Evolutionary conservation across 495 filamentous ascomycete genomes (phyloP).

Genomic region (Cladorrhinum samala): DNA sequence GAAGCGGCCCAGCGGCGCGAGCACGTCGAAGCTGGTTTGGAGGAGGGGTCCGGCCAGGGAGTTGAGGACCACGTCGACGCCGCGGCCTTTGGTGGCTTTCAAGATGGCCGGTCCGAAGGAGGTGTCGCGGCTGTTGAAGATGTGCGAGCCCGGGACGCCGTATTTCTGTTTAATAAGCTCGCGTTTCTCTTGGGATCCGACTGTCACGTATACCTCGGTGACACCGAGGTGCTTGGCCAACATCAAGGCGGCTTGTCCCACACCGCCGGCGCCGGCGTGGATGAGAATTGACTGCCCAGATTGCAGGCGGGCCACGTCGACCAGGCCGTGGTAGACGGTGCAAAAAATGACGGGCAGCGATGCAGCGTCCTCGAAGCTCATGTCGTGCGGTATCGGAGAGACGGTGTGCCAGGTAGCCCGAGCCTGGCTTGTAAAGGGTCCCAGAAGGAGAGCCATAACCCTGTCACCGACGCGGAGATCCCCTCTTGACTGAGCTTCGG

Average conservation of each 20-base stretch:
- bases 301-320: slow-evolving; percentile 29
- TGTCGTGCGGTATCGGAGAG: no score
- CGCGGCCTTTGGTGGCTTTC: slow-evolving; percentile 38
- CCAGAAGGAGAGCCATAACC: no score
- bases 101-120: slow-evolving; percentile 39
- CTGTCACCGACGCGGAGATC: no score
- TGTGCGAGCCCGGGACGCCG: slow-evolving; percentile 42
- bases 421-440: no score
- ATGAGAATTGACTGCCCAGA: slow-evolving; percentile 52
- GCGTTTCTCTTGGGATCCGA: slow-evolving; percentile 38
- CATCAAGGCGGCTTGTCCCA: slow-evolving; percentile 53
- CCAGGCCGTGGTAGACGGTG: slow-evolving; percentile 29
- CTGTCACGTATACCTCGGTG: slow-evolving; percentile 52
- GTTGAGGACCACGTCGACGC: slow-evolving; percentile 54
- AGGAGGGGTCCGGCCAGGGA: slow-evolving; percentile 48
- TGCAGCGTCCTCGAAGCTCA: slow-evolving; percentile 24
- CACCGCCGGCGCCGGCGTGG: slow-evolving; percentile 48
- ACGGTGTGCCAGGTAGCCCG: no score
- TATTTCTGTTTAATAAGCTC: slow-evolving; percentile 37
- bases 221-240: slow-evolving; percentile 42
- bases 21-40: slow-evolving; percentile 44
- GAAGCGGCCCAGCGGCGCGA: slow-evolving; percentile 48
- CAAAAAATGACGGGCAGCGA: slow-evolving; percentile 33
- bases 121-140: slow-evolving; percentile 42
- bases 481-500: no score